Percentiles rank a stretch among this genome's conserved stretches.
phyloP scores from a whole-genome alignment of 371 early-diverging fungal genomes.

The Fennellomyces sp. region DNA sequence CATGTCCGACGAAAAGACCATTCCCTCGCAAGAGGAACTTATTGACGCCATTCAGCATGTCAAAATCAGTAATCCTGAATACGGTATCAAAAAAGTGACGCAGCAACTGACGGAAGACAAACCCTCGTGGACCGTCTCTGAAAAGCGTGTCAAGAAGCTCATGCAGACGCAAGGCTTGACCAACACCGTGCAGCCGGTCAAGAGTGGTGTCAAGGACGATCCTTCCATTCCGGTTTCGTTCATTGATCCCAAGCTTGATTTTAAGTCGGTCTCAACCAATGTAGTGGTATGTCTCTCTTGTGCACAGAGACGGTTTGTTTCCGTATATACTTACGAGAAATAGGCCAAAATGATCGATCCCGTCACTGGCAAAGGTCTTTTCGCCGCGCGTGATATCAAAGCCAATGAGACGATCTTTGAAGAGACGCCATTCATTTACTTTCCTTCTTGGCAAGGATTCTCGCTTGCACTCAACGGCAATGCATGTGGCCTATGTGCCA shows the following conservation, averaged over 20 bases:
- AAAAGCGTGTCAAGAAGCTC: constrained; percentile 70
- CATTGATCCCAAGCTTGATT: constrained; percentile 60
- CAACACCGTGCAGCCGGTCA: constrained; percentile 17
- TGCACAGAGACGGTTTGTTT: background rate
- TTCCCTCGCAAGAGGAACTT: constrained; percentile 43
- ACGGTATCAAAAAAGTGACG: constrained; percentile 63
- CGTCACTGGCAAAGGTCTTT: constrained; percentile 67
- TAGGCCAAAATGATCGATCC: constrained; percentile 60
- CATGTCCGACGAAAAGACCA: constrained; percentile 31
- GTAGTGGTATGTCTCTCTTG: constrained; percentile 30
- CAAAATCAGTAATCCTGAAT: constrained; percentile 54
- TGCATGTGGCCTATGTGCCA: constrained; percentile 66
- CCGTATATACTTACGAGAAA: background rate
- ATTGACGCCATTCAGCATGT: constrained; percentile 44
- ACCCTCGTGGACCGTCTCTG: constrained; percentile 64
- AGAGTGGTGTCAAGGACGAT: constrained; percentile 55
- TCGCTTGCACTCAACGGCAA: constrained; percentile 44
- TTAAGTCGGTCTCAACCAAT: constrained; percentile 37
- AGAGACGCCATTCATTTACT: constrained; percentile 67
- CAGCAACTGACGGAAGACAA: constrained; percentile 42
- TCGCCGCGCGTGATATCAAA: constrained; percentile 60
- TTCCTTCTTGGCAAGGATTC: constrained; percentile 66
- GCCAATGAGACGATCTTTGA: constrained; percentile 58
- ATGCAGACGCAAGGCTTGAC: constrained; percentile 58
- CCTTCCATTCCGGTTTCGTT: constrained; percentile 66